A percentile compares a stretch with the other conserved stretches of the same genome.
phyloP scores from a whole-genome alignment of 148 eudicot genomes.

The Polygonum aviculare region DNA sequence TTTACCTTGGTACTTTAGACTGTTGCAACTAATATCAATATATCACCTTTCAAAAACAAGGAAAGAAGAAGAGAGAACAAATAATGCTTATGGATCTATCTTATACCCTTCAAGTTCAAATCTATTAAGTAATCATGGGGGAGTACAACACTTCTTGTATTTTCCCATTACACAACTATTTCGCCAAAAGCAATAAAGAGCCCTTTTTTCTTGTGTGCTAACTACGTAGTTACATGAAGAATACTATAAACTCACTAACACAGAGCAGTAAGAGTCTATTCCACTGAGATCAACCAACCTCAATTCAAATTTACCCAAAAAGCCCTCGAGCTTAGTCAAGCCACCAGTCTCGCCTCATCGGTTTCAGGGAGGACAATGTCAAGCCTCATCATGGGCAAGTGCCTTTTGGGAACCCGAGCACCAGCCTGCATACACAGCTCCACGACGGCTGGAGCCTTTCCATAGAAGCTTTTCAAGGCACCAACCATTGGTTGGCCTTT shows the following conservation, averaged over 20 bases:
- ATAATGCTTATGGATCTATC: too few relatives aligned
- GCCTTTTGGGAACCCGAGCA: slow-evolving; percentile 50
- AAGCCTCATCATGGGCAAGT: slow-evolving; percentile 85
- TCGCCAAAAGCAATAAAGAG: slow-evolving; percentile 1
- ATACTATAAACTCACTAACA: slow-evolving; percentile 1
- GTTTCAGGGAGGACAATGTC: slow-evolving; percentile 85
- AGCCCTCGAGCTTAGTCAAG: slow-evolving; percentile 15
- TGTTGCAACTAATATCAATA: too few relatives aligned
- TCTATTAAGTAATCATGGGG: neutral
- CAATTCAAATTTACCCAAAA: neutral
- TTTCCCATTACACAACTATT: neutral
- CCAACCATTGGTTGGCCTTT: slow-evolving; percentile 61
- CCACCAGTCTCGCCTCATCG: slow-evolving; percentile 70
- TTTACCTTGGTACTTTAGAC: too few relatives aligned
- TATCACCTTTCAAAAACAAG: neutral
- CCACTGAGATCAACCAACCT: neutral
- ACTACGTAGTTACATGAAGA: neutral
- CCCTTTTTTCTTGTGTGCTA: neutral
- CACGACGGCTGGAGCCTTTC: slow-evolving; percentile 88
- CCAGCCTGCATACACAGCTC: slow-evolving; percentile 92
- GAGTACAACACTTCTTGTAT: neutral
- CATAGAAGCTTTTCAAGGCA: slow-evolving; percentile 65
- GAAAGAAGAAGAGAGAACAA: too few relatives aligned
- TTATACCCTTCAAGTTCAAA: neutral
- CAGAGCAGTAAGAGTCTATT: neutral